Percentiles rank a stretch among this genome's conserved stretches.
Conservation (phyloP, 805 yeast genomes). For the Saturnispora kantuleensis region DNA sequence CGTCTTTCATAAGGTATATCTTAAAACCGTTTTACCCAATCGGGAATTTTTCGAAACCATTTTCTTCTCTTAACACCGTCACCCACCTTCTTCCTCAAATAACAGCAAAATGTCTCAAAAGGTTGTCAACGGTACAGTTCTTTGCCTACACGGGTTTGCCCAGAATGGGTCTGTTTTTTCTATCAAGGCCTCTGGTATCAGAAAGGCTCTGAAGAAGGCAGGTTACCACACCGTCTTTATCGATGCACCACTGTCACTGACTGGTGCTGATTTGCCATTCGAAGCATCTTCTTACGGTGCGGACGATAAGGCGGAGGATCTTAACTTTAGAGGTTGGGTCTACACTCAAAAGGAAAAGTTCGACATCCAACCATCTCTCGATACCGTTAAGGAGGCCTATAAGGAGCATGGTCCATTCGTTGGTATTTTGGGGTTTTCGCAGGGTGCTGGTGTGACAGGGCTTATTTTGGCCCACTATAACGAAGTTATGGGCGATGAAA, state of each 20-base stretch:
- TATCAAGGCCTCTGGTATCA: slow-evolving; percentile 78
- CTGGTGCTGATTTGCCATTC: slow-evolving; percentile 67
- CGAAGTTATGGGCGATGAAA: slow-evolving; percentile 37
- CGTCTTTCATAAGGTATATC: neutral
- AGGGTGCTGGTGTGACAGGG: slow-evolving; percentile 86
- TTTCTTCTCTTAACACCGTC: slow-evolving; percentile 6
- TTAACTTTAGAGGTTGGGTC: slow-evolving; percentile 62
- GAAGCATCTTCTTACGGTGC: slow-evolving; percentile 37
- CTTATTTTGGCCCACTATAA: slow-evolving; percentile 52
- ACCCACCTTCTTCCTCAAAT: neutral
- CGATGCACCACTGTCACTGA: slow-evolving; percentile 64
- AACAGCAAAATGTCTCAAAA: slow-evolving; percentile 17
- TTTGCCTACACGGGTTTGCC: slow-evolving; percentile 88
- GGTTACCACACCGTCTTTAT: slow-evolving; percentile 67
- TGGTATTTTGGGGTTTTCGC: slow-evolving; percentile 87
- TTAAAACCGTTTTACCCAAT: neutral
- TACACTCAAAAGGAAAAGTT: slow-evolving; percentile 31
- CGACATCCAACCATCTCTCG: slow-evolving; percentile 32
- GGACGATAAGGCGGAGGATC: slow-evolving; percentile 31
- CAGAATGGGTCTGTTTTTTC: slow-evolving; percentile 80
- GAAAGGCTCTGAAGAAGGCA: slow-evolving; percentile 58
- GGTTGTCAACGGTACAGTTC: slow-evolving; percentile 35
- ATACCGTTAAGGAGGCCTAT: slow-evolving; percentile 39
- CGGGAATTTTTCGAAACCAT: neutral
- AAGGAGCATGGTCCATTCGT: slow-evolving; percentile 69